phyloP scores from a whole-genome alignment of 78 protist species.

The Cavenderia fasciculata region DNA sequence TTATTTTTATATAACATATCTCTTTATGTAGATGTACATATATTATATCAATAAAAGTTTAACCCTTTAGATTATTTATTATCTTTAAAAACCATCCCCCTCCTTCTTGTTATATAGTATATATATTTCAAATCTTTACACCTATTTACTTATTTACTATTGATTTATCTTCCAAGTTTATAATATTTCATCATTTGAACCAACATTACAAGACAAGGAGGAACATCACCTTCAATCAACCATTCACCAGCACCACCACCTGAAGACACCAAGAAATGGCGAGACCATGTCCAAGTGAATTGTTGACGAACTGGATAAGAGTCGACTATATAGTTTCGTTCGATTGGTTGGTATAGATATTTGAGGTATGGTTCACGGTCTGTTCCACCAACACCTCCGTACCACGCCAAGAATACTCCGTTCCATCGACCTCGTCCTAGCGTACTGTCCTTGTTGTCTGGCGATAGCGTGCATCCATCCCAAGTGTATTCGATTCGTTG shows the following conservation, averaged over 20 bases:
- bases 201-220: slow-evolving; percentile 68
- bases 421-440: slow-evolving; percentile 70
- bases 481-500: slow-evolving; percentile 32
- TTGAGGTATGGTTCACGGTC: slow-evolving; percentile 39
- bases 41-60: too few relatives aligned
- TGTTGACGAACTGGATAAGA: slow-evolving; percentile 42
- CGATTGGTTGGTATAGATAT: slow-evolving; percentile 42
- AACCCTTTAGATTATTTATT: too few relatives aligned
- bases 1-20: too few relatives aligned
- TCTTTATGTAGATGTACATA: too few relatives aligned
- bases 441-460: not conserved
- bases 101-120: too few relatives aligned
- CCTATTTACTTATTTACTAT: too few relatives aligned
- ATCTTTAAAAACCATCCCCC: too few relatives aligned
- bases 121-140: too few relatives aligned
- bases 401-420: slow-evolving; percentile 73
- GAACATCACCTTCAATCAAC: slow-evolving; percentile 68
- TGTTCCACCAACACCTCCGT: too few relatives aligned
- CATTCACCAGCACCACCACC: slow-evolving; percentile 51
- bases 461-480: slow-evolving; percentile 54
- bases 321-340: slow-evolving; percentile 36
- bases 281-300: slow-evolving; percentile 67
- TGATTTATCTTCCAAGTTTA: slow-evolving; percentile 19
- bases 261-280: slow-evolving; percentile 59
- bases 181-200: slow-evolving; percentile 75